Conservation (phyloP, 192 early-diverging fungal species). For the Jimgerdemannia flammicorona region DNA sequence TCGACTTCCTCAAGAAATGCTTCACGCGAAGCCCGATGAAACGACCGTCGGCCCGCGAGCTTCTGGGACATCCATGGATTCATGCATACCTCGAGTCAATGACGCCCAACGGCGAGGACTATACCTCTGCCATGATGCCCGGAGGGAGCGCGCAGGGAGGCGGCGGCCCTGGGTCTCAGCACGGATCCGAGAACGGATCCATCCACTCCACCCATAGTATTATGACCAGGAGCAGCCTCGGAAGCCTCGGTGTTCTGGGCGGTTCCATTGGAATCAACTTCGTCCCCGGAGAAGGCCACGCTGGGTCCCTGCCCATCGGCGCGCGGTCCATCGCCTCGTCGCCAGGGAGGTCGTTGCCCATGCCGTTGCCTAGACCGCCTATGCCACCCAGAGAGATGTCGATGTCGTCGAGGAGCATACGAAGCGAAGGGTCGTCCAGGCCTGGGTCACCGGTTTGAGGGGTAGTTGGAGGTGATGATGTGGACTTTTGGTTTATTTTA, state of each 20-base stretch:
- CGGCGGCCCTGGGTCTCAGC: not conserved
- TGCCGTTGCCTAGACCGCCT: not conserved
- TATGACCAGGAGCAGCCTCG: not conserved
- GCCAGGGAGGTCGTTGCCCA: not conserved
- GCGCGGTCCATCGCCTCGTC: not conserved
- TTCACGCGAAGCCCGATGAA: conserved; percentile 67
- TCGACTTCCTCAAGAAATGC: conserved; percentile 76
- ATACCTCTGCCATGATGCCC: not conserved
- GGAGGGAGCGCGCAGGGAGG: too few species aligned
- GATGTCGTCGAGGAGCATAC: not conserved
- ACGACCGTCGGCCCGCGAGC: conserved; percentile 71
- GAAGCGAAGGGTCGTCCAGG: not conserved
- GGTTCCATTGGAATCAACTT: not conserved
- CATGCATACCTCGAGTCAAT: conserved; percentile 26
- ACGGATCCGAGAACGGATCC: not conserved
- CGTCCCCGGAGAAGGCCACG: not conserved
- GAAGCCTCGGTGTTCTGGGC: not conserved
- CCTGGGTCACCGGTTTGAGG: not conserved
- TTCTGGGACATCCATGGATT: conserved; percentile 75
- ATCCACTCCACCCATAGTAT: not conserved
- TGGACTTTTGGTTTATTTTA: too few species aligned
- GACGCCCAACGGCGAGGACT: not conserved
- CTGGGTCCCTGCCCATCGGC: not conserved
- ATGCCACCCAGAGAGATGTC: not conserved
- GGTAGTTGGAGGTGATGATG: too few species aligned